A percentile compares a stretch with the other conserved stretches of the same genome.
Conservation (phyloP, 1,284 basidiomycete genomes). For the Pterulicium gracile region DNA sequence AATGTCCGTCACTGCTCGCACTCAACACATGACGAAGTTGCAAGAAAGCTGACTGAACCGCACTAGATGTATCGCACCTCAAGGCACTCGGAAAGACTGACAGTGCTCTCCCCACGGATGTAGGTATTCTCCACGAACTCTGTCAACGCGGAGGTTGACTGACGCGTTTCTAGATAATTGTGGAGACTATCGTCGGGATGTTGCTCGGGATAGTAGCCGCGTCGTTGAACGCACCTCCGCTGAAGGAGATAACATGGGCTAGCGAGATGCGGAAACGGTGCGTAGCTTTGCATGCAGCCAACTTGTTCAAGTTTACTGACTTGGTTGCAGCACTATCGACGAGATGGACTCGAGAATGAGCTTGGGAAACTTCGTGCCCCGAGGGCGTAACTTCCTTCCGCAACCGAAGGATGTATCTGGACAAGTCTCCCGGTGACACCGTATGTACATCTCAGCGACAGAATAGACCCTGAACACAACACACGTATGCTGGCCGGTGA, state of each 20-base stretch:
- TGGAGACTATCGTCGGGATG: conserved; percentile 59
- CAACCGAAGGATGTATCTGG: neutral
- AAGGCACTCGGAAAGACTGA: conserved; percentile 66
- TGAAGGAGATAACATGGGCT: conserved; percentile 81
- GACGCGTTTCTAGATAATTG: conserved; percentile 52
- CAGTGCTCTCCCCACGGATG: conserved; percentile 51
- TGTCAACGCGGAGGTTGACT: too few relatives aligned
- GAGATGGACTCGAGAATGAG: conserved; percentile 68
- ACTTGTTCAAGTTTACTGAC: conserved; percentile 3
- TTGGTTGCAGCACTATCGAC: conserved; percentile 50
- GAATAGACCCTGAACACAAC: too few relatives aligned
- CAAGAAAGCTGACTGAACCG: conserved; percentile 6
- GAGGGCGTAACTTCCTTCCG: conserved; percentile 39
- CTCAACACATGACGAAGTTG: neutral
- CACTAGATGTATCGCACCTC: conserved; percentile 56
- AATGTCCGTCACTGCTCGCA: neutral
- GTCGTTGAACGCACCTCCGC: conserved; percentile 50
- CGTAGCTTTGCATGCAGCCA: conserved; percentile 11
- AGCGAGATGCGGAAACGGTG: conserved; percentile 81
- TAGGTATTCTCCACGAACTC: conserved; percentile 24
- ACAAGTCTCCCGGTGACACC: neutral
- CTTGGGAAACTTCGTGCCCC: conserved; percentile 61
- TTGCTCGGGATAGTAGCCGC: conserved; percentile 63
- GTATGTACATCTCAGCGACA: too few relatives aligned
- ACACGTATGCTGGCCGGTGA: too few relatives aligned